These are phyloP conservation scores for Tagetes patula DNA, from an alignment of 129 eudicot species.

Conservation along the genomic window DNA sequence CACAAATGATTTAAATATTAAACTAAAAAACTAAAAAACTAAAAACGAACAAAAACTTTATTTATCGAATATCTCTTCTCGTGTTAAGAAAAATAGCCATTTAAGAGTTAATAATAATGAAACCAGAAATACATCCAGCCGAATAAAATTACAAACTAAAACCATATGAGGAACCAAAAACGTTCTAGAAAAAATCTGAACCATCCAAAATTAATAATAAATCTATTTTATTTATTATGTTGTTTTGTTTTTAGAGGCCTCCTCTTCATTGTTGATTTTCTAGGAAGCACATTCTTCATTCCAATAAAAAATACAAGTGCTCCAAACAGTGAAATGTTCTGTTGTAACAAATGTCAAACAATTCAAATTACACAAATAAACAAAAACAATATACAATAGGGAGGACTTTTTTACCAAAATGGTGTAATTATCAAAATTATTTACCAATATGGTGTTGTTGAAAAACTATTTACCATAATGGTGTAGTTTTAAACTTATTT, in stretches of 20 bases:
- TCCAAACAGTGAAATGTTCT: slow-evolving; percentile 65
- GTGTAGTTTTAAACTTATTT: too few species aligned
- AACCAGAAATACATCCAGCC: slow-evolving; percentile 4
- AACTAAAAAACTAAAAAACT: background rate
- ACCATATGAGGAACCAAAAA: slow-evolving; percentile 27
- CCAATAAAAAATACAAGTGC: slow-evolving; percentile 78
- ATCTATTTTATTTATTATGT: background rate
- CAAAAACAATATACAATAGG: too few species aligned
- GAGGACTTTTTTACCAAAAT: too few species aligned
- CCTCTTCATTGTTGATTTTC: slow-evolving; percentile 58
- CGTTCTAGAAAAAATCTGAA: slow-evolving; percentile 29
- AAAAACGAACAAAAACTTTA: slow-evolving; percentile 9
- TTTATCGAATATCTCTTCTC: slow-evolving; percentile 22
- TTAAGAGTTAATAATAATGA: background rate
- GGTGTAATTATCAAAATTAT: too few species aligned
- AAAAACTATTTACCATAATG: too few species aligned
- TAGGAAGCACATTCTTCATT: slow-evolving; percentile 70
- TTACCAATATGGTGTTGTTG: too few species aligned
- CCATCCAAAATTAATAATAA: background rate
- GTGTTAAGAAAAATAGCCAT: slow-evolving; percentile 24
- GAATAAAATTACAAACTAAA: slow-evolving; percentile 33
- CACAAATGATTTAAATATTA: background rate
- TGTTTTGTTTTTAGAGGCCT: slow-evolving; percentile 56
- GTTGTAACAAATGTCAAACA: slow-evolving; percentile 34
- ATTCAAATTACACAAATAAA: background rate